Base-by-base conservation (phyloP, 2,329 filamentous ascomycete genomes). In the Colletotrichum chrysophilum region DNA sequence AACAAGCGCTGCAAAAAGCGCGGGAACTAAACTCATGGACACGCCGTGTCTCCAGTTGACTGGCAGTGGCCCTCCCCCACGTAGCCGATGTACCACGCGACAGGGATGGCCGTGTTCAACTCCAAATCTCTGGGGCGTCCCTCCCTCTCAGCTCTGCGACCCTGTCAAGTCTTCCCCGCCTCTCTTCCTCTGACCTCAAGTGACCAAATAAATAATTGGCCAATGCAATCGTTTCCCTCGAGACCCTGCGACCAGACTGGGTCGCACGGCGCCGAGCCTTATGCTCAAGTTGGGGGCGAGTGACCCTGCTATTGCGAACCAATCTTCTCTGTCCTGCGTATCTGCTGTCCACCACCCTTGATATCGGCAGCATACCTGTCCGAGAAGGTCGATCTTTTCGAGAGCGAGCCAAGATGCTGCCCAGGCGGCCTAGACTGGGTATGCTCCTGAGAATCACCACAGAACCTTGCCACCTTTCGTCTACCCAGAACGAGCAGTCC, bases 351-450 rank as follows among this genome's bases (percentile, higher is more conserved):
- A 61, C 71, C 36, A 38, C 65, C 64, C 60, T 72, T 68, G 62
- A 66, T 38, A 72, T 72, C 72, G 67, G 75, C 56, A 68, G 64
- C 36, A 71, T 77, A 52, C 75, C 75, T 75, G 75, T 65, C 75
- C 58, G 62, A 77, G 75, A 76, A 77, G 75, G 75, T 77, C 66
- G 48, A 72, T 56, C 56, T 72, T n/a, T 68, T 43, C 14, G 67
- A 21, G 18, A 58, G 38, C n/a, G 30, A 38, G 73, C 73, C 73
- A 75, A 75, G 73, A 68, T 55, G 62, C 26, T 28, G 73, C 70
- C 73, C 64, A 75, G 73, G 10, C 62, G 73, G 21, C 64, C 73
- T 68, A 68, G 56, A 73, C 38, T 65, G 34, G 73, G 70, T 13
- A 36, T 65, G 73, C 43, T 26, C 48, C 69, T 70, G 64, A 67